phyloP scores from a whole-genome alignment of 2,329 filamentous ascomycete species.

The Diplodia intermedia region DNA sequence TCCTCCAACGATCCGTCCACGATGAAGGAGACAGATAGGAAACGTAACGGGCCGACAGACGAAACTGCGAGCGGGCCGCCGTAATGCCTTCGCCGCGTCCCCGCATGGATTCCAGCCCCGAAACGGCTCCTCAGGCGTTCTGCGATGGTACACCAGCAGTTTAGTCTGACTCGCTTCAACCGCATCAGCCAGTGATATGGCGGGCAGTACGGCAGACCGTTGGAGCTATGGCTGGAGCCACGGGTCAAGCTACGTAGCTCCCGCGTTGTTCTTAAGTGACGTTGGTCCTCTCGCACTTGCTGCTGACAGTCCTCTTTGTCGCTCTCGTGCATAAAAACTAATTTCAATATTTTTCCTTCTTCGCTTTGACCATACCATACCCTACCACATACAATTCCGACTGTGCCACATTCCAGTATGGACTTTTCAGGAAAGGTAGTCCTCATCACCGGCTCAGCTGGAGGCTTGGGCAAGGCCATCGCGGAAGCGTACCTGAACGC shows the following conservation, averaged over 20 bases:
- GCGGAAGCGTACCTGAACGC: slow-evolving; percentile 34
- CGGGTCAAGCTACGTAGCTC: background rate
- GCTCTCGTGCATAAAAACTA: background rate
- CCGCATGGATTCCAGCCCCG: background rate
- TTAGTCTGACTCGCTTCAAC: background rate
- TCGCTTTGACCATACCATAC: background rate
- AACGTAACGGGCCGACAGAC: background rate
- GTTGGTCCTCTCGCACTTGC: background rate
- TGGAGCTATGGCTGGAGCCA: background rate
- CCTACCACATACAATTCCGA: no score
- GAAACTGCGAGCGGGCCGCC: background rate
- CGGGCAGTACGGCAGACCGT: background rate
- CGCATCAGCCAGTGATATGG: background rate
- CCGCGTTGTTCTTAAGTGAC: background rate
- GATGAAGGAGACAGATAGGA: background rate
- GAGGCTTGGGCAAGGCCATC: slow-evolving; percentile 32
- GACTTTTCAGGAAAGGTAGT: slow-evolving; percentile 18
- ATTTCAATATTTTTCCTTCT: background rate
- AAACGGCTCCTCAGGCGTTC: background rate
- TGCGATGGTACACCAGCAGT: background rate
- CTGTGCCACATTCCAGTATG: background rate
- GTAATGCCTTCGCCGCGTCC: background rate
- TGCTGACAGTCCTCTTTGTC: background rate
- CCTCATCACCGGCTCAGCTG: slow-evolving; percentile 32
- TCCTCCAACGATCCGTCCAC: background rate